Percentiles rank a stretch among this genome's conserved stretches.
Evolutionary conservation across 495 filamentous ascomycete species (phyloP).

Genomic region (Oidiodendron maius): DNA sequence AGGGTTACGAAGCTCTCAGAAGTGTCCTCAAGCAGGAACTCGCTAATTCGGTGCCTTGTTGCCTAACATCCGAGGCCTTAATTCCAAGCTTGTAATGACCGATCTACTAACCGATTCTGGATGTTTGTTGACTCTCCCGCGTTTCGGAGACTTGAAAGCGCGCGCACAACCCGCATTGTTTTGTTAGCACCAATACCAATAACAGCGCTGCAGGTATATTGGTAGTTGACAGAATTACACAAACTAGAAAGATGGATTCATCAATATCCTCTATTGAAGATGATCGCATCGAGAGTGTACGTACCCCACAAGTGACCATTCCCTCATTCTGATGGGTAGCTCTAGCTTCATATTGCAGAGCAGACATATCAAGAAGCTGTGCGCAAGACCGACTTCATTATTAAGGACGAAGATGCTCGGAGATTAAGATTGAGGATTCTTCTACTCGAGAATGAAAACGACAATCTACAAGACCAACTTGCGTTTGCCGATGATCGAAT

Average conservation of each 20-base stretch:
- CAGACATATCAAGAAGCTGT: slow-evolving; percentile 56
- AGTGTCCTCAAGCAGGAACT: slow-evolving; percentile 1
- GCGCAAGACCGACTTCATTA: slow-evolving; percentile 50
- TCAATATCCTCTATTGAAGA: slow-evolving; percentile 18
- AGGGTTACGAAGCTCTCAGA: slow-evolving; percentile 3
- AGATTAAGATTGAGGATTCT: slow-evolving; percentile 58
- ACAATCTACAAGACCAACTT: slow-evolving; percentile 55
- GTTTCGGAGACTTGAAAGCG: not conserved
- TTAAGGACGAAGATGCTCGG: slow-evolving; percentile 64
- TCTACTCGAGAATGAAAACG: slow-evolving; percentile 66
- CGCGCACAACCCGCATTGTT: not conserved
- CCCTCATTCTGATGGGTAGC: not conserved
- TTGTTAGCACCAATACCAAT: not conserved
- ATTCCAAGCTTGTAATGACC: not conserved
- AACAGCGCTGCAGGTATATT: too few relatives aligned
- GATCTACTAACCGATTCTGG: slow-evolving; percentile 6
- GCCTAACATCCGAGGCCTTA: not conserved
- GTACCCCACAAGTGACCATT: not conserved
- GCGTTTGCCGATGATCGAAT: slow-evolving; percentile 46
- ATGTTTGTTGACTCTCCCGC: slow-evolving; percentile 28
- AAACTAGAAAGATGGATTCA: slow-evolving; percentile 16
- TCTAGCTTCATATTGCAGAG: slow-evolving; percentile 35
- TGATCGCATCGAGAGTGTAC: slow-evolving; percentile 17
- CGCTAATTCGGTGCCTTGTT: too few relatives aligned
- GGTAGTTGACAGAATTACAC: not conserved